Evolutionary conservation across 106 monocot genomes (phyloP), one percentile per base, ranked within the genome.

Genomic region (Apostasia shenzhenica): DNA sequence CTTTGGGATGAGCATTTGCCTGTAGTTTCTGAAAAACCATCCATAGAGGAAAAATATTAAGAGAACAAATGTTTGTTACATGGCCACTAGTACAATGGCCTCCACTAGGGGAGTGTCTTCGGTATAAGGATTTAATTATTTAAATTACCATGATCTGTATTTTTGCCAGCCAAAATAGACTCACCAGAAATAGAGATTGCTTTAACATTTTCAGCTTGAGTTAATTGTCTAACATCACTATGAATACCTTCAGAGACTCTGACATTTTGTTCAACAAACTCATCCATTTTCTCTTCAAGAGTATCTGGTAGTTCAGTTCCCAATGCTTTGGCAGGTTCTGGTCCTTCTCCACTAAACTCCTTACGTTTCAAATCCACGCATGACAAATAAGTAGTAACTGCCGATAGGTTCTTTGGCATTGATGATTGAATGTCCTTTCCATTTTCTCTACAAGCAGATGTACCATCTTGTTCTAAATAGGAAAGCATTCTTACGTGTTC

Each of bases 351-450:
- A 38, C 47, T 48, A 8, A 4, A 40, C 67, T 71, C 71, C 14
- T 43, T n/a, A 67, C 57, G n/a, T 70, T 69, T 72, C 38, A 43
- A 13, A 54, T 73, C 49, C n/a, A 5, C 49, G 26, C 63, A 54
- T 49, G 14, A 43, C 43, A 73, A 61, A 48, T 54, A 26, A 26
- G 26, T 72, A 76, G 50, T 49, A 49, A 45, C 8, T 54, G 11
- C 54, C 54, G 80, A 69, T n/a, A 50, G 39, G 14, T 50, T 69
- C 39, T 11, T 54, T 6, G 3, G 6, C 12, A 38, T 40, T 12
- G 66, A 43, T 59, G 49, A 58, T 51, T 49, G 45, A 66, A 13
- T 42, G 59, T 57, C 59, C 8, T 57, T 63, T 41, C 45, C 55
- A 26, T 50, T 66, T 4, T 41, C 72, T 41, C 55, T 47, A 45